Evolutionary conservation across 495 filamentous ascomycete species (phyloP).

Genomic region (Lineolata rhizophorae): DNA sequence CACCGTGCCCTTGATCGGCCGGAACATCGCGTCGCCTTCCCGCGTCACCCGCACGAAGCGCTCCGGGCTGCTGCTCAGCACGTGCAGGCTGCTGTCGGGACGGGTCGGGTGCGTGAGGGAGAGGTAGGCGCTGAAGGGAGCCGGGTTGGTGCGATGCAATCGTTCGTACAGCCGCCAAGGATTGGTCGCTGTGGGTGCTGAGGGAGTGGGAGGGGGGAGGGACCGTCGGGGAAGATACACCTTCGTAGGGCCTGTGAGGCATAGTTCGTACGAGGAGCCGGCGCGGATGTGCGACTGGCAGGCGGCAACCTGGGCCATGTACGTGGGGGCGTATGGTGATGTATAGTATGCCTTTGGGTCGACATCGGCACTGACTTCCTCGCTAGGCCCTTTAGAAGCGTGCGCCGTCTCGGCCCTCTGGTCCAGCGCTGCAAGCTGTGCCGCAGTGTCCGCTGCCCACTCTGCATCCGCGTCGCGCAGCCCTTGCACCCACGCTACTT

Average conservation of each 20-base stretch:
- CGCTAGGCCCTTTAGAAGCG: too few species aligned
- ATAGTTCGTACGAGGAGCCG: conserved; percentile 87
- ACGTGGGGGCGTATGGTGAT: too few species aligned
- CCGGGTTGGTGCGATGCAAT: conserved; percentile 53
- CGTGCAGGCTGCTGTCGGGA: conserved; percentile 26
- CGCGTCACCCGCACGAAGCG: conserved; percentile 62
- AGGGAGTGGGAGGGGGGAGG: too few species aligned
- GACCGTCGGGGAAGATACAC: conserved; percentile 23
- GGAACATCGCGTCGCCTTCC: conserved; percentile 33
- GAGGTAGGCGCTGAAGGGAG: conserved; percentile 69
- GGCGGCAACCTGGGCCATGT: conserved; percentile 37
- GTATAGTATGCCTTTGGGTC: too few species aligned
- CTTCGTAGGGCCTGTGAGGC: conserved; percentile 54
- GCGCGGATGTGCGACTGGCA: conserved; percentile 52
- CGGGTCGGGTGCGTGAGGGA: conserved; percentile 24
- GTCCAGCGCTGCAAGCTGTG: too few species aligned
- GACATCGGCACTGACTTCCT: too few species aligned
- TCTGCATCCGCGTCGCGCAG: conserved; percentile 20
- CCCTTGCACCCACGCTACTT: conserved; percentile 41
- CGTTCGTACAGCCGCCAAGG: conserved; percentile 52
- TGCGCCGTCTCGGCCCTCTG: too few species aligned
- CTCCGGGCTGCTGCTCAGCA: conserved; percentile 77
- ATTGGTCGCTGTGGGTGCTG: conserved; percentile 10
- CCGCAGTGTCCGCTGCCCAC: conserved; percentile 11
- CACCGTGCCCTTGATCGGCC: conserved; percentile 93